Evolutionary conservation across 1,284 basidiomycete species (phyloP).

Genomic region (Tranzscheliella williamsii): DNA sequence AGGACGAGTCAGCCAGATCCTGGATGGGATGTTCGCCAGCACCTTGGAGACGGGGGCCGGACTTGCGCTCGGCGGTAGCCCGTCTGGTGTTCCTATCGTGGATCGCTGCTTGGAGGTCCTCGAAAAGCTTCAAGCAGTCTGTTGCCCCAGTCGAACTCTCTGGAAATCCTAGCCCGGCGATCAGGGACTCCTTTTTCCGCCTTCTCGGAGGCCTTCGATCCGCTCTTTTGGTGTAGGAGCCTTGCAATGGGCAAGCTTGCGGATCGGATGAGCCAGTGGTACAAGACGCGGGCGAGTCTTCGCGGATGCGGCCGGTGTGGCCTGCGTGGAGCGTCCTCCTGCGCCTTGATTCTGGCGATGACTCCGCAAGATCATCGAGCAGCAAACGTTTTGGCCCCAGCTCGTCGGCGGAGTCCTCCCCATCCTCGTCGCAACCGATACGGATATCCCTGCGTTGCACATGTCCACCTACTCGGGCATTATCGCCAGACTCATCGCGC

Average conservation of each 20-base stretch:
- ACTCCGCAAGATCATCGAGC: conserved; percentile 23
- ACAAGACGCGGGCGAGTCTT: not conserved
- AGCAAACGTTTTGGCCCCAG: conserved; percentile 9
- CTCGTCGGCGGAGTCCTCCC: conserved; percentile 1
- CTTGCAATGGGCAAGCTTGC: not conserved
- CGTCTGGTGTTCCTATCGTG: conserved; percentile 10
- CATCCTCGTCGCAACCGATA: conserved; percentile 5
- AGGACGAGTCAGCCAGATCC: too few relatives aligned
- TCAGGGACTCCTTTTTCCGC: conserved; percentile 30
- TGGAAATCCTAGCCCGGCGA: conserved; percentile 24
- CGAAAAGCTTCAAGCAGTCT: conserved; percentile 31
- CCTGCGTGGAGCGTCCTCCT: conserved; percentile 28
- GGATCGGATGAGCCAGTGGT: not conserved
- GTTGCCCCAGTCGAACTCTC: conserved; percentile 8
- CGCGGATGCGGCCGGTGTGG: conserved; percentile 21
- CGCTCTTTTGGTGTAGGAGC: not conserved
- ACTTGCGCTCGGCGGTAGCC: too few relatives aligned
- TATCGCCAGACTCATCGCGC: too few relatives aligned
- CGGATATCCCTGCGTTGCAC: not conserved
- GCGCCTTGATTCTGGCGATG: conserved; percentile 27
- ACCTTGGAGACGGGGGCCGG: too few relatives aligned
- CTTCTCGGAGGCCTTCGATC: conserved; percentile 23
- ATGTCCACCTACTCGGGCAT: not conserved
- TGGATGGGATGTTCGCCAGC: too few relatives aligned
- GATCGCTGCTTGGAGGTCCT: conserved; percentile 32